These are phyloP conservation scores for Globisporangium barbulae DNA, from an alignment of 352 stramenopile genomes.

Conservation along the genomic window DNA sequence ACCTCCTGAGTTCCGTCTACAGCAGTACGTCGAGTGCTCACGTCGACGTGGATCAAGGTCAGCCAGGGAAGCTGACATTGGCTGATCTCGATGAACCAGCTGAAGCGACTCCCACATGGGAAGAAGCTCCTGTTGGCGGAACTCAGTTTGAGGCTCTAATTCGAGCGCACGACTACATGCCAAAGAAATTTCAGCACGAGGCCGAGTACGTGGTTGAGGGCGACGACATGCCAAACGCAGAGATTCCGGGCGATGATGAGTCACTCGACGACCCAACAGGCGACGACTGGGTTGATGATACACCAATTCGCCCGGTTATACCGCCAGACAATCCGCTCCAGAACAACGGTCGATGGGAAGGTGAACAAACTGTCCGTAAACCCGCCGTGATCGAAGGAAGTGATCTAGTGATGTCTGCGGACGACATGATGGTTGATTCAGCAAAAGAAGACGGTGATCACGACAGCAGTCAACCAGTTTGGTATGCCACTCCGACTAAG, in stretches of 20 bases:
- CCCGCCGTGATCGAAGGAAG: neutral
- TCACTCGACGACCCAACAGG: conserved; percentile 7
- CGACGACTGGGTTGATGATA: neutral
- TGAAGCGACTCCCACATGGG: neutral
- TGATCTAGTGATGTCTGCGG: neutral
- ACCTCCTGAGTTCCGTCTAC: conserved; percentile 1
- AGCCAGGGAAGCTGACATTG: conserved; percentile 1
- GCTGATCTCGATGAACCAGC: conserved; percentile 3
- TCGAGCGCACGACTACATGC: neutral
- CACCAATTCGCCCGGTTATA: neutral
- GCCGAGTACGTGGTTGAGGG: neutral
- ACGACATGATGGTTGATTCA: conserved; percentile 7
- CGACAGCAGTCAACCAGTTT: neutral
- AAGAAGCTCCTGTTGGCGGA: neutral
- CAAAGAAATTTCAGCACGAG: neutral
- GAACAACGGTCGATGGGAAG: neutral
- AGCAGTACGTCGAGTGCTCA: neutral
- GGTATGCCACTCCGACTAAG: neutral
- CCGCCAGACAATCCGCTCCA: neutral
- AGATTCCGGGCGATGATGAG: neutral
- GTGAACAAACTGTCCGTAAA: neutral
- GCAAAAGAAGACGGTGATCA: conserved; percentile 1
- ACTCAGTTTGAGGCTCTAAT: neutral
- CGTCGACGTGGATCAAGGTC: neutral
- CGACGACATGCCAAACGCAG: neutral